Conservation (phyloP, 148 eudicot genomes). For the Rhododendron molle region DNA sequence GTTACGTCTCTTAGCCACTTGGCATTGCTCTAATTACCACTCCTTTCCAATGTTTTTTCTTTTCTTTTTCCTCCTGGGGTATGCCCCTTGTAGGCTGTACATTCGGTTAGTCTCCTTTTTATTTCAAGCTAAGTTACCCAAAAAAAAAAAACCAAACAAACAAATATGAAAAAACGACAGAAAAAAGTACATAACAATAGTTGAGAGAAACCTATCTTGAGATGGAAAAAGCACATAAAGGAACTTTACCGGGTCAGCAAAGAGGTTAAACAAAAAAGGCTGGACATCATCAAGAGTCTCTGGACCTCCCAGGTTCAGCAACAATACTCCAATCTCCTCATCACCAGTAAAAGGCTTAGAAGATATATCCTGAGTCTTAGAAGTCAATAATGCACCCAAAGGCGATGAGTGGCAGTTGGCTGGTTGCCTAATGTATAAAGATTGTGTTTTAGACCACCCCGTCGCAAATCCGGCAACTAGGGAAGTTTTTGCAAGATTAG, state of each 20-base stretch:
- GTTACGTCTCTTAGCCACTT: too few relatives aligned
- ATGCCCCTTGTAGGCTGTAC: too few relatives aligned
- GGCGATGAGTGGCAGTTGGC: conserved; percentile 29
- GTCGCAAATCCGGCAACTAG: conserved; percentile 28
- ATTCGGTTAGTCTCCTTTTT: too few relatives aligned
- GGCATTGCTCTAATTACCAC: too few relatives aligned
- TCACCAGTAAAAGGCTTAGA: conserved; percentile 36
- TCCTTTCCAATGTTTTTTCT: too few relatives aligned
- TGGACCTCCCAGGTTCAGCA: conserved; percentile 98
- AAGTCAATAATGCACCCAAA: conserved; percentile 54
- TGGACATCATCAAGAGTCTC: conserved; percentile 97
- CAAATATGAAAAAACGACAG: neutral
- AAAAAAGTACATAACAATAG: neutral
- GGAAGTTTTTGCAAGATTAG: conserved; percentile 30
- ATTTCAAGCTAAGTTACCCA: too few relatives aligned
- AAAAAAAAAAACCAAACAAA: too few relatives aligned
- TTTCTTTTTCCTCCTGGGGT: too few relatives aligned
- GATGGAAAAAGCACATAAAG: conserved; percentile 4
- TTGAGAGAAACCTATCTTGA: neutral
- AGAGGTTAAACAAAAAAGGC: conserved; percentile 93
- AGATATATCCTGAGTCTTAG: conserved; percentile 41
- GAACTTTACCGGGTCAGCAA: conserved; percentile 86
- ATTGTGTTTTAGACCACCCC: conserved; percentile 38
- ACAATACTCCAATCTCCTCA: conserved; percentile 76
- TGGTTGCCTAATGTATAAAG: conserved; percentile 18